Base-by-base conservation (phyloP, 2,329 filamentous ascomycete species). In the Fusarium fujikuroi region DNA sequence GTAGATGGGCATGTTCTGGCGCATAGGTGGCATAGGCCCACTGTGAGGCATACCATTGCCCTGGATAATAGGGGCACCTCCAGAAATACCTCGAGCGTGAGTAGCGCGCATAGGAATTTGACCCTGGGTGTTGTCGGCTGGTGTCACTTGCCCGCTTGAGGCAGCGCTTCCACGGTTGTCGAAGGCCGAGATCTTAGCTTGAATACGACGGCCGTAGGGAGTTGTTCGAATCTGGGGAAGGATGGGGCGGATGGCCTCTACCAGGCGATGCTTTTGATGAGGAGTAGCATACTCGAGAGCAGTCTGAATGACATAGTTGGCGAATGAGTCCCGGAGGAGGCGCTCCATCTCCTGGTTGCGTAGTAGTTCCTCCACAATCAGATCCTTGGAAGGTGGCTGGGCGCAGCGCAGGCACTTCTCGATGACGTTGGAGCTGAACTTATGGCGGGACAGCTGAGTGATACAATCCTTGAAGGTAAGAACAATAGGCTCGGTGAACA, bases 391-490 rank as follows among this genome's bases (percentile, higher is more conserved):
- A 15, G 89, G 86, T 30, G 90, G 86, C 68, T 93, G 90, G 40
- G 95, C 92, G 80, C 94, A 97, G 63, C 96, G 94, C 66, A 98
- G 85, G 78, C 93, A 95, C 82, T 99, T 99, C 86, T 99, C 96
- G 72, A 99, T 95, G 65, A 99, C 96, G 77, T 99, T 99, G 79
- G 96, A 98, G 85, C 95, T 98, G 86, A 99, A 99, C 84, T 99
- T 99, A 86, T 99, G 96, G 81, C 95, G 95, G 10, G 96, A 98
- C 21, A 89, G 89, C 83, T 83, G 88, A 79, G 81, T 92, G 85
- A 90, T 93, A 86, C 87, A 88, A 77, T 92, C 92, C 63, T 88
- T 85, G 85, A 99, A 98, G 79, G 91, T 92, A 60, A 88, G 86
- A 69, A 97, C 96, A 44, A 99, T 87, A 7, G 95, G 95, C 78